phyloP scores from a whole-genome alignment of 1,284 basidiomycete species.

The Ustanciosporium gigantosporum region DNA sequence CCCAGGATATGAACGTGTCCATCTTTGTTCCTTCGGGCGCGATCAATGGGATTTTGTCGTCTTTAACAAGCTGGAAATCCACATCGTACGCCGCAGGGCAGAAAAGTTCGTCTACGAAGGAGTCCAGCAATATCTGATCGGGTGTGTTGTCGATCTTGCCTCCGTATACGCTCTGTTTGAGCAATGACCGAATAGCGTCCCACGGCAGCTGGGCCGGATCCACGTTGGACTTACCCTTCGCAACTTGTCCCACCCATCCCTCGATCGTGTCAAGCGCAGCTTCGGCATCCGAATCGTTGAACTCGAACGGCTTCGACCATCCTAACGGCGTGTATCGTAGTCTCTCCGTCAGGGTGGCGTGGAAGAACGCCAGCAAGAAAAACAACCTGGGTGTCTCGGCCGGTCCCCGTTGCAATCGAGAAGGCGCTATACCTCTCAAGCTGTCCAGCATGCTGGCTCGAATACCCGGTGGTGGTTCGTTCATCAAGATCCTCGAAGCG shows the following conservation, averaged over 20 bases:
- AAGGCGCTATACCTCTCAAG: constrained; percentile 41
- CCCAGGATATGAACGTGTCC: constrained; percentile 55
- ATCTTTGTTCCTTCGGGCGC: constrained; percentile 58
- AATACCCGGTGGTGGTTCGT: constrained; percentile 59
- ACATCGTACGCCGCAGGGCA: constrained; percentile 54
- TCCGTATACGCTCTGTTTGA: constrained; percentile 57
- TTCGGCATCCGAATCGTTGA: constrained; percentile 58
- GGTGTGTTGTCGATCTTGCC: constrained; percentile 56
- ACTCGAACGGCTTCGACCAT: constrained; percentile 58
- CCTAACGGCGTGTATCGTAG: constrained; percentile 57
- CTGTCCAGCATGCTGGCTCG: constrained; percentile 57
- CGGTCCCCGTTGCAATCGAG: constrained; percentile 47
- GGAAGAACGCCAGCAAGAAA: constrained; percentile 57
- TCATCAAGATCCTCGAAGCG: constrained; percentile 56
- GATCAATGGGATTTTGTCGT: constrained; percentile 35
- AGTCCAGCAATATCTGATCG: constrained; percentile 56
- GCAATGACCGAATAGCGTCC: constrained; percentile 54
- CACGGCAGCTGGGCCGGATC: constrained; percentile 56
- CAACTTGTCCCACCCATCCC: constrained; percentile 48
- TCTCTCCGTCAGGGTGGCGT: constrained; percentile 55
- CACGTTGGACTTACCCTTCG: constrained; percentile 49
- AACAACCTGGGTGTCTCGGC: constrained; percentile 53
- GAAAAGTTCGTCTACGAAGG: constrained; percentile 57
- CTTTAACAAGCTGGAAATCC: constrained; percentile 51
- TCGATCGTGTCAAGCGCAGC: constrained; percentile 57